Base-by-base conservation (phyloP, 1,284 basidiomycete genomes). In the Rhodotorula sp. region DNA sequence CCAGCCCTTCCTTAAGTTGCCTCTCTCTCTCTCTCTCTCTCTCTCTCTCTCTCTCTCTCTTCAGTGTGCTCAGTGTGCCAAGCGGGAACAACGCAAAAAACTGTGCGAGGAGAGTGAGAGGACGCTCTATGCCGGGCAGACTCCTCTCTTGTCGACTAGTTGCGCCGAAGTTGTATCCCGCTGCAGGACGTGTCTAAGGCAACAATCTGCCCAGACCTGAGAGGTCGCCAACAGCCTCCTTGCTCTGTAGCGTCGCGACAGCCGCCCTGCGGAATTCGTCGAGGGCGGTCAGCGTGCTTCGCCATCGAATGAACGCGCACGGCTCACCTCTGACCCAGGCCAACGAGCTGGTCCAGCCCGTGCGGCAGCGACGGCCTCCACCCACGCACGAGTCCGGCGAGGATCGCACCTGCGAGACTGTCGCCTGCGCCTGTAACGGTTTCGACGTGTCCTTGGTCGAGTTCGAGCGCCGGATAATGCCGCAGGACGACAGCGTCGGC, bases 351-450 rank as follows among this genome's bases (percentile, higher is more conserved):
- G 11, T 74, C 66, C 39, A 77, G 52, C 9, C 70, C 62, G 1
- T n/a, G 22, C 4, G 71, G 63, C 0, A 10, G 36, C 13, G 63
- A 32, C 11, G 55, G 20, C 34, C 70, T 20, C 9, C 67, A 64
- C 6, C 56, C 79, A 8, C 84, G 80, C 20, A 91, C 78, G 30
- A 44, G 39, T 10, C 81, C 79, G 1, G 89, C 87, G 27, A 90
- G 55, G 13, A 77, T 36, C 17, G 74, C 76, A 3, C 78, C 78
- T 5, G 75, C 68, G 30, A 78, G 54, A 78, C 24, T 82, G 80
- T 97, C 93, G 0, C 94, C 94, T 2, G 91, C 93, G 5, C 94
- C 94, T 0, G 93, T 96, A 17, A 92, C 90, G 75, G 89, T 93
- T 13, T 88, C 81, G 15, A 88, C 78, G 51, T 81, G 79, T n/a